Conservation (phyloP, 257 asterid species). For the Fraxinus pennsylvanica region DNA sequence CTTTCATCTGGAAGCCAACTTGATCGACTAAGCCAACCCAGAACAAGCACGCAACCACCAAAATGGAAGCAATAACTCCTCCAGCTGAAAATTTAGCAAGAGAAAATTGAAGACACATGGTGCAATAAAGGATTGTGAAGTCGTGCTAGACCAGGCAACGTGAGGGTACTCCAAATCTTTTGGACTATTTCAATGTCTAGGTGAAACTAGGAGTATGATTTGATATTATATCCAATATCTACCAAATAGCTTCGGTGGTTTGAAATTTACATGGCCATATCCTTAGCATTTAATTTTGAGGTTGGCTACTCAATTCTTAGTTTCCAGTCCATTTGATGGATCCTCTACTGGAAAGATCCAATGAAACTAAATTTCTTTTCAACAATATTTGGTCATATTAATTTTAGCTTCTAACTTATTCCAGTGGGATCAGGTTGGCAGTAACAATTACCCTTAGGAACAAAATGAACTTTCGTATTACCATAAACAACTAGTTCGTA, state of each 20-base stretch:
- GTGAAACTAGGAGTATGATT: neutral
- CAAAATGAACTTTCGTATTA: neutral
- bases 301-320: neutral
- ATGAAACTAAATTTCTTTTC: neutral
- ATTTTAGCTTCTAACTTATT: no score
- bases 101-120: conserved; percentile 7
- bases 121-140: neutral
- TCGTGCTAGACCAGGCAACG: neutral
- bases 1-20: conserved; percentile 50
- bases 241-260: neutral
- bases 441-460: neutral
- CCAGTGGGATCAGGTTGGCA: neutral
- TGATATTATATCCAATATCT: neutral
- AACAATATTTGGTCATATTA: neutral
- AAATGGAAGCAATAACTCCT: conserved; percentile 90
- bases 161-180: neutral
- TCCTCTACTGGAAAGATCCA: neutral
- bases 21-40: conserved; percentile 89
- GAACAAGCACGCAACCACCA: conserved; percentile 76
- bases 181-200: neutral
- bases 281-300: no score
- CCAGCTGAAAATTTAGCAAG: conserved; percentile 58
- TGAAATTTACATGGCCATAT: neutral
- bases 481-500: neutral
- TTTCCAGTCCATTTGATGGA: neutral